phyloP scores from a whole-genome alignment of 805 yeast species.

The Scheffersomyces spartinae region DNA sequence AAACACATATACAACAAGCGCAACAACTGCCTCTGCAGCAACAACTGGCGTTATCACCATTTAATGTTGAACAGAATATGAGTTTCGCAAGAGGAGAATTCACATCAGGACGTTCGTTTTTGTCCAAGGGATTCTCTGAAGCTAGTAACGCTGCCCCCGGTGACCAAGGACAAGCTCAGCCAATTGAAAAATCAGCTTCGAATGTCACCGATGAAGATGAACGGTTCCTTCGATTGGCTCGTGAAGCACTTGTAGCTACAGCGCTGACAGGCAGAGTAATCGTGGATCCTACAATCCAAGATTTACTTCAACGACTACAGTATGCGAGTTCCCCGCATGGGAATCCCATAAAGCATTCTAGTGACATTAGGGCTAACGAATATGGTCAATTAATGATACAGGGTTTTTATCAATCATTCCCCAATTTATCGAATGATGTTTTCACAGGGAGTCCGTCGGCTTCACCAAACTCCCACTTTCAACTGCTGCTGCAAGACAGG shows the following conservation, averaged over 20 bases:
- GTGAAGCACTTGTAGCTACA: slow-evolving; percentile 48
- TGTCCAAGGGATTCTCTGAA: too few species aligned
- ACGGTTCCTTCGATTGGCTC: slow-evolving; percentile 45
- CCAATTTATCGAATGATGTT: slow-evolving; percentile 30
- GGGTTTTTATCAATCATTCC: slow-evolving; percentile 29
- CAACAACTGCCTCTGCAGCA: too few species aligned
- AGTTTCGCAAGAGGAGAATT: too few species aligned
- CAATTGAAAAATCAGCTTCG: too few species aligned
- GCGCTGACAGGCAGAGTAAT: slow-evolving; percentile 30
- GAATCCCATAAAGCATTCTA: slow-evolving; percentile 28
- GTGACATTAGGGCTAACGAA: slow-evolving; percentile 21
- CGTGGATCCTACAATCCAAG: slow-evolving; percentile 54
- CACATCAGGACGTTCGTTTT: too few species aligned
- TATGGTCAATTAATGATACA: slow-evolving; percentile 33
- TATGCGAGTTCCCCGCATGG: slow-evolving; percentile 52
- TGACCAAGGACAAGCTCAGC: too few species aligned
- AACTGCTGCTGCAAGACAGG: slow-evolving; percentile 4
- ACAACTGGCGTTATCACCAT: too few species aligned
- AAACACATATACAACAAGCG: too few species aligned
- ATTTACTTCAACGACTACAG: slow-evolving; percentile 45
- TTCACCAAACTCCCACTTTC: too few species aligned
- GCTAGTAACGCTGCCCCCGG: too few species aligned
- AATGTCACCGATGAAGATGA: too few species aligned
- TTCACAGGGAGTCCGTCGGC: slow-evolving; percentile 10
- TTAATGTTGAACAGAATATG: too few species aligned